Base-by-base conservation (phyloP, 352 stramenopile genomes). In the Aphanomyces stellatus region DNA sequence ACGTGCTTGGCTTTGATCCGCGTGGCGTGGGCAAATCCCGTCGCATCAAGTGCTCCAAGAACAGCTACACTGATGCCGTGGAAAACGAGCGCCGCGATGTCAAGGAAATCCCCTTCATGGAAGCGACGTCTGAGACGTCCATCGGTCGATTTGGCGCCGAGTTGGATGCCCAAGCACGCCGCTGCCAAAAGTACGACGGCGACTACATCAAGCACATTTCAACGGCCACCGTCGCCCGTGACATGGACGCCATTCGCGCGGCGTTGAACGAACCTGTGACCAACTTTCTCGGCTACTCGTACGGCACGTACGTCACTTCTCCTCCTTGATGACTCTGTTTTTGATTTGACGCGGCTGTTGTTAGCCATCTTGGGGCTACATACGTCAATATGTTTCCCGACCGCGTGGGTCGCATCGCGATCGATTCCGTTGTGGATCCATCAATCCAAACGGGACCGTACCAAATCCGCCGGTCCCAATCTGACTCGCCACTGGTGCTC, bases 321-420 rank as follows among this genome's bases (percentile, higher is more conserved):
- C n/a, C n/a, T n/a, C n/a, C n/a, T n/a, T n/a, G n/a, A n/a, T n/a
- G n/a, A n/a, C n/a, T n/a, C n/a, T n/a, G n/a, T n/a, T n/a, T n/a
- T n/a, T n/a, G n/a, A n/a, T n/a, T n/a, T n/a, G n/a, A n/a, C n/a
- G n/a, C n/a, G n/a, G n/a, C n/a, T n/a, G n/a, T n/a, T n/a, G n/a
- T n/a, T n/a, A n/a, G n/a, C n/a, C n/a, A 27, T 17, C 41, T 63
- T 3, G 55, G 55, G n/a, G 55, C 55, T 7, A 63, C 55, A n/a
- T 63, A 63, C 55, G 55, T 34, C 55, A 63, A 49, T 31, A 63
- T 63, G 55, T 63, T 49, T 25, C 55, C 55, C 7, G 10, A 63
- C 41, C 27, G 33, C 4, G 55, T 63, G 19, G 55, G 55, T 30
- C 55, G 55, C n/a, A 15, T 63, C 24, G 27, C 48, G 8, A 63